A percentile compares a stretch with the other conserved stretches of the same genome.
Conservation (phyloP, 208 protist genomes). For the Wallacemonas sp. region DNA sequence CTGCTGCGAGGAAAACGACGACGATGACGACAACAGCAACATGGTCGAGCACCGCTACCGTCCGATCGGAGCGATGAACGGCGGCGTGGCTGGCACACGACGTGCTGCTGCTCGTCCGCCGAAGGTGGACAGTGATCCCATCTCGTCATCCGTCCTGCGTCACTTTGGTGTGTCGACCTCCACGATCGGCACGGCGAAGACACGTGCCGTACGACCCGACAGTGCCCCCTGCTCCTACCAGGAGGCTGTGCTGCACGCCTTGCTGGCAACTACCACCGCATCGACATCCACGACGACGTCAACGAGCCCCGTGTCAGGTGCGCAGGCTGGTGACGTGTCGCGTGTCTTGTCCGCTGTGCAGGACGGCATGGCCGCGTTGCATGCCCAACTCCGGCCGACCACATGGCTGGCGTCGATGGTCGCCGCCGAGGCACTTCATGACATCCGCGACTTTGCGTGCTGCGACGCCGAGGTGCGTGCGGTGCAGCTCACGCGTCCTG, state of each 20-base stretch:
- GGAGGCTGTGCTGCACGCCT: background rate
- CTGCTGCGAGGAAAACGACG: background rate
- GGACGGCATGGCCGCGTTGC: constrained; percentile 31
- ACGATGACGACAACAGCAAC: background rate
- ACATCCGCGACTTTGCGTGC: constrained; percentile 41
- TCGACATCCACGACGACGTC: no score
- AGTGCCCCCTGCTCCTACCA: background rate
- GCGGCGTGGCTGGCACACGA: no score
- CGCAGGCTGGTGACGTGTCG: no score
- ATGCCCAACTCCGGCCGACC: constrained; percentile 30
- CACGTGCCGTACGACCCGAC: background rate
- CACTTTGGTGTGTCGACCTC: background rate
- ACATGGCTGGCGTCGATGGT: constrained; percentile 39
- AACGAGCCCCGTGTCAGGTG: no score
- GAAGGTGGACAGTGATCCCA: no score
- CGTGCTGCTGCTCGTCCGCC: no score
- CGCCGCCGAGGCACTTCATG: constrained; percentile 49
- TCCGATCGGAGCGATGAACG: no score
- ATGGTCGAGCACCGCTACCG: no score
- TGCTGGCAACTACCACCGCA: background rate
- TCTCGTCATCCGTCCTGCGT: background rate
- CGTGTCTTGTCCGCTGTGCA: constrained; percentile 28
- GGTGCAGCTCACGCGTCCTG: background rate
- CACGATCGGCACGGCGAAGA: no score
- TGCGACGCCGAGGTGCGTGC: background rate